phyloP scores from a whole-genome alignment of 2,329 filamentous ascomycete genomes.

The Sporothrix brasiliensis region DNA sequence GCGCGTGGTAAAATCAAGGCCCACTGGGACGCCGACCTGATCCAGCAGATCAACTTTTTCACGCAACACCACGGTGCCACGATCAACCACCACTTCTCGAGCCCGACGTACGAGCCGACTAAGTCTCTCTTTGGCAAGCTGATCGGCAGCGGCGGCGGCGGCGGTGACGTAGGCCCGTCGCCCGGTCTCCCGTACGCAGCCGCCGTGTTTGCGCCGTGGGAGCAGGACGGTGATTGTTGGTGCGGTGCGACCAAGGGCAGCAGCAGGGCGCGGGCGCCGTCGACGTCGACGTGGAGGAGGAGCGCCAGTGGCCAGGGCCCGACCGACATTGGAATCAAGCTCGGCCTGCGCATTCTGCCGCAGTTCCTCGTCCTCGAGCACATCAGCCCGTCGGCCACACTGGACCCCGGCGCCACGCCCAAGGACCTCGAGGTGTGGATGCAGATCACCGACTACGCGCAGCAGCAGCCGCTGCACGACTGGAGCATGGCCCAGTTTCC shows the following conservation, averaged over 20 bases:
- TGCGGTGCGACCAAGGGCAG: conserved; percentile 59
- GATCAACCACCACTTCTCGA: conserved; percentile 63
- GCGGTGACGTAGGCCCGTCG: background rate
- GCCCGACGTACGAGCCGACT: conserved; percentile 53
- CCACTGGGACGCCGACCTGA: conserved; percentile 50
- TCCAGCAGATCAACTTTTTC: conserved; percentile 73
- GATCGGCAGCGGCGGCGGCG: background rate
- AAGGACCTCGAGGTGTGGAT: conserved; percentile 71
- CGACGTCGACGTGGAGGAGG: background rate
- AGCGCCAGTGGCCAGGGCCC: conserved; percentile 46
- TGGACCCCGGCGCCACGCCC: conserved; percentile 65
- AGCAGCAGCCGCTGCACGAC: conserved; percentile 45
- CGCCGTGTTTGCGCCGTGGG: conserved; percentile 69
- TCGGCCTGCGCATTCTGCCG: conserved; percentile 62
- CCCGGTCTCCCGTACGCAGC: conserved; percentile 31
- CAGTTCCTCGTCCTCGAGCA: conserved; percentile 74
- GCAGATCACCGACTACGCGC: conserved; percentile 53
- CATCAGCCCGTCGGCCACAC: conserved; percentile 63
- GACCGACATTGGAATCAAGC: conserved; percentile 66
- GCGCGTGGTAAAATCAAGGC: conserved; percentile 52
- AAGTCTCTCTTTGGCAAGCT: conserved; percentile 36
- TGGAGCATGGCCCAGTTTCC: conserved; percentile 52
- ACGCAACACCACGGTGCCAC: conserved; percentile 65
- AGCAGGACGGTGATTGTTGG: conserved; percentile 85
- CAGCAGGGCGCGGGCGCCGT: background rate